Percentiles rank a stretch among this genome's conserved stretches.
These are phyloP conservation scores for Talaromyces sp. DNA, from an alignment of 2,329 filamentous ascomycete species.

Conservation along the genomic window DNA sequence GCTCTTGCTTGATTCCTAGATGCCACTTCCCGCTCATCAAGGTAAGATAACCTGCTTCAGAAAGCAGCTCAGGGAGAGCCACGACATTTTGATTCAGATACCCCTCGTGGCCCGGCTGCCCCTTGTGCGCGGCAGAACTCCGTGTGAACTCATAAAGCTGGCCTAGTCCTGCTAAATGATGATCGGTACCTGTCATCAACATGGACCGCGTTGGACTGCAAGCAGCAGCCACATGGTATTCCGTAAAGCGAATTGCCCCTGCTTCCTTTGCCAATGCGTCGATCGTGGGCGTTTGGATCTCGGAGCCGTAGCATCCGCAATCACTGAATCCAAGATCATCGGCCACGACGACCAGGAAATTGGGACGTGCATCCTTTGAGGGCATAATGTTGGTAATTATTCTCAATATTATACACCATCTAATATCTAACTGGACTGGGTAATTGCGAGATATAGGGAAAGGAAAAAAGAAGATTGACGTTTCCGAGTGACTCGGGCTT, in stretches of 20 bases:
- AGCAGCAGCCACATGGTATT: slow-evolving; percentile 26
- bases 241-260: slow-evolving; percentile 17
- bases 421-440: not conserved
- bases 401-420: not conserved
- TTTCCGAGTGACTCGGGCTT: not conserved
- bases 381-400: not conserved
- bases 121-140: slow-evolving; percentile 12
- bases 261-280: not conserved
- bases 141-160: slow-evolving; percentile 8
- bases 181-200: slow-evolving; percentile 31
- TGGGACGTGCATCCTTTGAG: not conserved
- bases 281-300: slow-evolving; percentile 25
- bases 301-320: slow-evolving; percentile 21
- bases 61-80: slow-evolving; percentile 29
- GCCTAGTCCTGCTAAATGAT: slow-evolving; percentile 29
- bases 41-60: slow-evolving; percentile 27
- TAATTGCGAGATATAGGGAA: not conserved
- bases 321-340: slow-evolving; percentile 29
- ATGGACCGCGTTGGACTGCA: slow-evolving; percentile 28
- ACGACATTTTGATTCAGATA: slow-evolving; percentile 31
- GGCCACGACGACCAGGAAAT: slow-evolving; percentile 14
- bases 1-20: slow-evolving; percentile 24
- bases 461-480: not conserved
- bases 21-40: slow-evolving; percentile 36
- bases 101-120: slow-evolving; percentile 31